Evolutionary conservation across 2,329 filamentous ascomycete species (phyloP), one percentile per base, ranked within the genome.

Genomic region (Xylariaceae sp.): DNA sequence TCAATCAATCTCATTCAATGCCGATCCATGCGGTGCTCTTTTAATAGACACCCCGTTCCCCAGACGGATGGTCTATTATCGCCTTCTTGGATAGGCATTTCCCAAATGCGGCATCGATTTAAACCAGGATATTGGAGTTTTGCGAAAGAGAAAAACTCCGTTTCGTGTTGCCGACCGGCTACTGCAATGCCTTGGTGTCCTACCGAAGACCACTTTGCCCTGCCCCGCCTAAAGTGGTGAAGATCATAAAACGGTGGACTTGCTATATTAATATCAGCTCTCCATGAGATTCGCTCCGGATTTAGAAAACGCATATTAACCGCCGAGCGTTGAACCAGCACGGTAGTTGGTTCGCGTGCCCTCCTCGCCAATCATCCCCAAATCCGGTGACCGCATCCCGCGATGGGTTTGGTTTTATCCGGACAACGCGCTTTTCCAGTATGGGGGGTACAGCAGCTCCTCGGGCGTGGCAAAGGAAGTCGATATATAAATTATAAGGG

Each of bases 331-430:
- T 35, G 46, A 49, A 44, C 43, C 43, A 24, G n/a, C 52, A 38
- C 53, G 53, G 53, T 51, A 56, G 50, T 56, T 56, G 47, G 39
- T 34, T 37, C 40, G 33, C 35, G 43, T 44, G 15, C 11, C 21
- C 31, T 38, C 26, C 46, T 45, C 46, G 42, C 51, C 52, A 55
- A 56, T 54, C 48, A 44, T n/a, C 31, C 44, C 48, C 47, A 43
- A 39, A 36, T 28, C 36, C 27, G 19, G 36, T 41, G 45, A 44
- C 41, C 43, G 42, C 43, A 46, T 50, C 51, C n/a, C 50, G 50
- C 38, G 34, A 43, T 45, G 43, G 43, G 41, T 49, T 54, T 53
- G 50, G 46, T 51, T 56, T 55, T 56, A 55, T 46, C 53, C 53
- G 52, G 51, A 38, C 43, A 42, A 33, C 34, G 12, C 36, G 36